Base-by-base conservation (phyloP, 1,284 basidiomycete species). In the Cutaneotrichosporon spelunceum region DNA sequence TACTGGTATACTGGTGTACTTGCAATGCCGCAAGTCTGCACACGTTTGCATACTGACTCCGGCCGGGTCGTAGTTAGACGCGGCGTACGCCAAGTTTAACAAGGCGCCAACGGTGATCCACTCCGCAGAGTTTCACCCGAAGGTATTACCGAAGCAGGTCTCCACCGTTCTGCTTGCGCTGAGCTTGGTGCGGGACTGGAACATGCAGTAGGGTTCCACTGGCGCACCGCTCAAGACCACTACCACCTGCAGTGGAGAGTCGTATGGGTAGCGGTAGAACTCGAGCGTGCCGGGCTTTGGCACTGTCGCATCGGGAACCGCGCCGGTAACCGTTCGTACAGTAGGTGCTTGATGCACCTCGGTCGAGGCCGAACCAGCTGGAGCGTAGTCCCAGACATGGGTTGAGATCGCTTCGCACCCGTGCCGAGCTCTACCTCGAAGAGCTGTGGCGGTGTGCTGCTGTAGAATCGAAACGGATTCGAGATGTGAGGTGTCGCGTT, bases 51-150 rank as follows among this genome's bases (percentile, higher is more conserved):
- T 93, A 0, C 92, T 91, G 54, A 94, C 85, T 2, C 89, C 86
- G 0, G 88, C 78, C 0, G 91, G 89, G 26, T 80, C 77, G 66
- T 86, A 88, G 34, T 89, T 84, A 81, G 87, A 93, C 4, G 91
- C 88, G 0, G 89, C 87, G 79, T 93, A 95, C 0, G 91, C 90
- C 71, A 93, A 93, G 85, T 94, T 96, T 83, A 83, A 56, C 24
- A 72, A 72, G 21, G 76, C 72, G 57, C 74, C 75, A 4, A 76
- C 77, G 6, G 78, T 70, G 56, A 78, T 13, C 56, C 45, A 57
- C 23, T 26, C 7, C 19, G 36, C 47, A 4, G 16, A 10, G 10
- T 13, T n/a, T n/a, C 33, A 57, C 2, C 16, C 56, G 11, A 50
- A 48, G 9, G 39, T 8, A 48, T 57, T 57, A 24, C 34, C 33